Percentiles rank a stretch among this genome's conserved stretches.
Evolutionary conservation across 1,284 basidiomycete species (phyloP).

Genomic region (Fomitiporia mediterranea): DNA sequence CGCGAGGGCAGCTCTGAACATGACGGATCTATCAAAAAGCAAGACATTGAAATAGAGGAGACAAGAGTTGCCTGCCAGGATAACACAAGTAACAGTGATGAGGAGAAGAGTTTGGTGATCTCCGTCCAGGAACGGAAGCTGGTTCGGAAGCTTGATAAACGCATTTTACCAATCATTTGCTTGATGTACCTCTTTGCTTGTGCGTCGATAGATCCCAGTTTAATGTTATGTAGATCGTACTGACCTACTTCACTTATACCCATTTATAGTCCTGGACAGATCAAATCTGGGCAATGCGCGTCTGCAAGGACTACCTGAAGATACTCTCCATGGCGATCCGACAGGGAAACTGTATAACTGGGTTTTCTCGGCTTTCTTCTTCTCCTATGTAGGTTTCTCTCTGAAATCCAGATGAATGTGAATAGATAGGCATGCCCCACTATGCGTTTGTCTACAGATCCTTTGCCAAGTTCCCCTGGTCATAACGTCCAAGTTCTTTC

Average conservation of each 20-base stretch:
- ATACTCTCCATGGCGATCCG: conserved; percentile 60
- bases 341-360: conserved; percentile 66
- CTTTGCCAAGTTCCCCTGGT: conserved; percentile 65
- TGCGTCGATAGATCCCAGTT: conserved; percentile 32
- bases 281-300: conserved; percentile 74
- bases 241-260: not conserved
- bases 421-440: too few relatives aligned
- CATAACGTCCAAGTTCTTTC: conserved; percentile 59
- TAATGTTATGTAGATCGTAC: not conserved
- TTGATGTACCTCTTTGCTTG: conserved; percentile 73
- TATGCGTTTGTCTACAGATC: conserved; percentile 39
- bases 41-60: not conserved
- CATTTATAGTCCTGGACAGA: conserved; percentile 58
- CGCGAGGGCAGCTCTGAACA: not conserved
- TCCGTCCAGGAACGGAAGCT: conserved; percentile 48
- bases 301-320: conserved; percentile 60
- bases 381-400: conserved; percentile 54
- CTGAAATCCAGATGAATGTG: not conserved
- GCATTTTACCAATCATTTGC: conserved; percentile 68
- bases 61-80: not conserved
- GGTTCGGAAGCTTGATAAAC: conserved; percentile 58
- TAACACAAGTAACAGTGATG: not conserved
- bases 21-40: not conserved
- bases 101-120: not conserved
- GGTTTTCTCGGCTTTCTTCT: conserved; percentile 71